phyloP scores from a whole-genome alignment of 768 basidiomycete species.

The Termitomyces sp. region DNA sequence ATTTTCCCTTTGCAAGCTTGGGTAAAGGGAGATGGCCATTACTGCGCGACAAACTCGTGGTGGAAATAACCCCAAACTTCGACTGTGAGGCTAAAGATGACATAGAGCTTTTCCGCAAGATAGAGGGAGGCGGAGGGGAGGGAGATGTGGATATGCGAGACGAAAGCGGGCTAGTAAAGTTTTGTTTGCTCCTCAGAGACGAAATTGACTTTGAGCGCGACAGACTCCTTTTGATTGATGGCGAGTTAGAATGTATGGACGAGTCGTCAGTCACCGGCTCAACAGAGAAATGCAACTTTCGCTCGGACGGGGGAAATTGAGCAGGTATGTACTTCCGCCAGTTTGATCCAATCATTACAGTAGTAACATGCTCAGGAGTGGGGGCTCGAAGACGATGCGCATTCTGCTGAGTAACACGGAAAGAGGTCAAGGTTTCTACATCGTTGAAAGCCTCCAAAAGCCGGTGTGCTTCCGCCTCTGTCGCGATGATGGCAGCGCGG shows the following conservation, averaged over 20 bases:
- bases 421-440: conserved; percentile 54
- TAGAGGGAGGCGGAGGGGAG: conserved; percentile 16
- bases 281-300: conserved; percentile 8
- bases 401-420: conserved; percentile 36
- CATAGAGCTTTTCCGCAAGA: conserved; percentile 40
- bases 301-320: conserved; percentile 10
- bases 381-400: conserved; percentile 26
- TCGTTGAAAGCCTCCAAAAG: conserved; percentile 65
- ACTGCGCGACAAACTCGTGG: conserved; percentile 31
- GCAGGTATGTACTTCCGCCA: conserved; percentile 24
- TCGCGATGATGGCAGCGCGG: conserved; percentile 49
- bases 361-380: conserved; percentile 22
- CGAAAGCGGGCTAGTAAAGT: conserved; percentile 23
- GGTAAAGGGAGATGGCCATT: conserved; percentile 35
- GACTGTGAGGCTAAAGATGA: conserved; percentile 53
- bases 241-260: conserved; percentile 37
- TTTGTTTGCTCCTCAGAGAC: conserved; percentile 19
- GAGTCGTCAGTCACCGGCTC: conserved; percentile 27
- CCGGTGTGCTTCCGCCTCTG: conserved; percentile 59
- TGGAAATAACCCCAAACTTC: conserved; percentile 31
- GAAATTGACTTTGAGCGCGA: conserved; percentile 38
- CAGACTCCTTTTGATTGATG: conserved; percentile 33
- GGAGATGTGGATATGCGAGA: conserved; percentile 18
- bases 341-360: conserved; percentile 27
- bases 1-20: conserved; percentile 15